These are phyloP conservation scores for Penicillium sp. DNA, from an alignment of 2,329 filamentous ascomycete species.

Conservation along the genomic window DNA sequence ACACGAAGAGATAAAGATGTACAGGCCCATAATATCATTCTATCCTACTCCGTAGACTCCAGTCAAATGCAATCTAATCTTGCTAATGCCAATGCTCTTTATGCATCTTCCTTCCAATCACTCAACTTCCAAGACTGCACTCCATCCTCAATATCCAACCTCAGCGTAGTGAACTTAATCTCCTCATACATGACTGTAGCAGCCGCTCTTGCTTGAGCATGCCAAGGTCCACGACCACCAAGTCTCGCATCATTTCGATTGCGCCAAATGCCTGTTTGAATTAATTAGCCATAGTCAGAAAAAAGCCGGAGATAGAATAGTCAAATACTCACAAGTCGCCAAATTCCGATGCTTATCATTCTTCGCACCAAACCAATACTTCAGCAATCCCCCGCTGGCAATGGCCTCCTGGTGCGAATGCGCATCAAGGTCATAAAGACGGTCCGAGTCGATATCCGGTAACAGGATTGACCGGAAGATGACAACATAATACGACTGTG, in stretches of 20 bases:
- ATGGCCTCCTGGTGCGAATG: slow-evolving; percentile 78
- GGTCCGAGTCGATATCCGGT: slow-evolving; percentile 63
- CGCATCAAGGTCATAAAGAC: slow-evolving; percentile 72
- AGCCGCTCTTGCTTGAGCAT: slow-evolving; percentile 53
- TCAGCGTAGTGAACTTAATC: slow-evolving; percentile 66
- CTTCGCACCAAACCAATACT: slow-evolving; percentile 87
- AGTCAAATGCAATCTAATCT: not conserved
- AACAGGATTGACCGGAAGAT: slow-evolving; percentile 76
- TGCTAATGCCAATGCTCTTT: not conserved
- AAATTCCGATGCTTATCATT: slow-evolving; percentile 72
- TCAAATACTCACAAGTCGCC: slow-evolving; percentile 65
- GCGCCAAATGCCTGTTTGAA: slow-evolving; percentile 61
- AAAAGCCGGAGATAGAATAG: not conserved
- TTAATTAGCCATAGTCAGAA: not conserved
- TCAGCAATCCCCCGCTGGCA: slow-evolving; percentile 75
- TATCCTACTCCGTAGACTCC: not conserved
- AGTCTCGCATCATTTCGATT: slow-evolving; percentile 60
- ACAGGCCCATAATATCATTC: not conserved
- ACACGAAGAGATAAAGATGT: not conserved
- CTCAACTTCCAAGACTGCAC: slow-evolving; percentile 63
- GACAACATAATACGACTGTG: slow-evolving; percentile 75
- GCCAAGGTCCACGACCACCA: slow-evolving; percentile 59
- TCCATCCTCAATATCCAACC: slow-evolving; percentile 66
- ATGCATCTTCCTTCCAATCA: slow-evolving; percentile 51
- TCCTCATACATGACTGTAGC: slow-evolving; percentile 55